Percentiles rank a stretch among this genome's conserved stretches.
Conservation (phyloP, 352 stramenopile species). For the Globisporangium abappressorium region DNA sequence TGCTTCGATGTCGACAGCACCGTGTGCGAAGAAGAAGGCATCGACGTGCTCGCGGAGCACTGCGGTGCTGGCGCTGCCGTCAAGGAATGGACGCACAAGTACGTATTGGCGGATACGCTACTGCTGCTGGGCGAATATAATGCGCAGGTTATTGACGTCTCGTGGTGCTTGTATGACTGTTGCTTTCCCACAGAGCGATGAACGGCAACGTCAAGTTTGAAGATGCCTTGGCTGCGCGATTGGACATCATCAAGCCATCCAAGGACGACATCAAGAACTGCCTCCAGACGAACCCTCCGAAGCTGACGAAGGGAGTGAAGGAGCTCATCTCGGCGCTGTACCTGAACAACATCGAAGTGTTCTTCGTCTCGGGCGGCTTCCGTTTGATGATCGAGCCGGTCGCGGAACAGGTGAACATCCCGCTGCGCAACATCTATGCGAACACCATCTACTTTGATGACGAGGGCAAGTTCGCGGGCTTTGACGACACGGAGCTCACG, state of each 20-base stretch:
- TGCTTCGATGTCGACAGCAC: slow-evolving; percentile 98
- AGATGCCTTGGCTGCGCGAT: slow-evolving; percentile 93
- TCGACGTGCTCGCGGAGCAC: slow-evolving; percentile 97
- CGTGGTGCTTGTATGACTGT: background rate
- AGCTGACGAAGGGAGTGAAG: slow-evolving; percentile 84
- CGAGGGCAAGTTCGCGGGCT: slow-evolving; percentile 88
- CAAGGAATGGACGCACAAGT: slow-evolving; percentile 92
- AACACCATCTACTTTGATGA: slow-evolving; percentile 97
- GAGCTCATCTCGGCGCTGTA: slow-evolving; percentile 90
- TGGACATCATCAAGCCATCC: slow-evolving; percentile 96
- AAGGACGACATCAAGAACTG: slow-evolving; percentile 86
- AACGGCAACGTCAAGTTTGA: slow-evolving; percentile 97
- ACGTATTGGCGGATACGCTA: slow-evolving; percentile 14
- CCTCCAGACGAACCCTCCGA: slow-evolving; percentile 87
- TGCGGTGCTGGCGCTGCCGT: slow-evolving; percentile 94
- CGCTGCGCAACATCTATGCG: slow-evolving; percentile 94
- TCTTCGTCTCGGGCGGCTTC: slow-evolving; percentile 98
- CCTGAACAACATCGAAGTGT: slow-evolving; percentile 90
- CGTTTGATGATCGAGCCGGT: slow-evolving; percentile 98
- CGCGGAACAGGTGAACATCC: slow-evolving; percentile 80
- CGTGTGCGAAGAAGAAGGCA: slow-evolving; percentile 97
- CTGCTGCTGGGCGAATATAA: background rate
- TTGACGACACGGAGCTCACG: slow-evolving; percentile 95
- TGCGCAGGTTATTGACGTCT: slow-evolving; percentile 8
- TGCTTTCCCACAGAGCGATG: slow-evolving; percentile 89